These are phyloP conservation scores for Eremothecium coryli DNA, from an alignment of 1,139 yeast genomes.

Conservation along the genomic window DNA sequence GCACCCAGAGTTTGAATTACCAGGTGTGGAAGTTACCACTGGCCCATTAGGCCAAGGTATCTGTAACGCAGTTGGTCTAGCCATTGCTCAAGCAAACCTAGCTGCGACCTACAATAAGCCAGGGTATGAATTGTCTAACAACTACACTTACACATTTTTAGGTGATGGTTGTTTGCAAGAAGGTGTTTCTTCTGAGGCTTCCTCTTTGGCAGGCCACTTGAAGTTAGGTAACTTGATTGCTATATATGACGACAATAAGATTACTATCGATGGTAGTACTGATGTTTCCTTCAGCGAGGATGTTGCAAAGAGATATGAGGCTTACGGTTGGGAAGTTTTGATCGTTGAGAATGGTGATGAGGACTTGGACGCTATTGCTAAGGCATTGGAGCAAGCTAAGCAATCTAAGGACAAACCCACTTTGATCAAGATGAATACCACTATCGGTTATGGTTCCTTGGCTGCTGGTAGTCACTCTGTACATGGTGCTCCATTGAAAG, in stretches of 20 bases:
- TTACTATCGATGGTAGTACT: conserved; percentile 95
- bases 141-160: conserved; percentile 67
- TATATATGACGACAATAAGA: conserved; percentile 94
- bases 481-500: conserved; percentile 95
- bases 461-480: conserved; percentile 83
- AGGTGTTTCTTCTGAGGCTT: conserved; percentile 94
- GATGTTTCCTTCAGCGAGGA: conserved; percentile 91
- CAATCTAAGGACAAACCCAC: conserved; percentile 70
- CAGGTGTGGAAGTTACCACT: conserved; percentile 95
- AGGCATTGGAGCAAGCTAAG: conserved; percentile 69
- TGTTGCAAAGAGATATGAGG: conserved; percentile 73
- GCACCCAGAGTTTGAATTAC: conserved; percentile 79
- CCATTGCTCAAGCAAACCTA: conserved; percentile 85
- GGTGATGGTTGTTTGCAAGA: conserved; percentile 99
- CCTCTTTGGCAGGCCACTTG: conserved; percentile 93
- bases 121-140: conserved; percentile 59
- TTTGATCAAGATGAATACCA: conserved; percentile 78
- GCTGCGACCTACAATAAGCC: conserved; percentile 95
- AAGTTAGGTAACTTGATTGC: conserved; percentile 90
- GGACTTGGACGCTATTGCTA: conserved; percentile 61
- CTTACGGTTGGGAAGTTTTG: conserved; percentile 92
- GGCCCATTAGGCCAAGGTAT: conserved; percentile 99
- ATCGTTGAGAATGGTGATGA: conserved; percentile 75
- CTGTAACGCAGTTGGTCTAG: conserved; percentile 93
- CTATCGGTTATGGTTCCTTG: conserved; percentile 91